phyloP scores from a whole-genome alignment of 116 monocot genomes.

The Phalaenopsis hybrid region DNA sequence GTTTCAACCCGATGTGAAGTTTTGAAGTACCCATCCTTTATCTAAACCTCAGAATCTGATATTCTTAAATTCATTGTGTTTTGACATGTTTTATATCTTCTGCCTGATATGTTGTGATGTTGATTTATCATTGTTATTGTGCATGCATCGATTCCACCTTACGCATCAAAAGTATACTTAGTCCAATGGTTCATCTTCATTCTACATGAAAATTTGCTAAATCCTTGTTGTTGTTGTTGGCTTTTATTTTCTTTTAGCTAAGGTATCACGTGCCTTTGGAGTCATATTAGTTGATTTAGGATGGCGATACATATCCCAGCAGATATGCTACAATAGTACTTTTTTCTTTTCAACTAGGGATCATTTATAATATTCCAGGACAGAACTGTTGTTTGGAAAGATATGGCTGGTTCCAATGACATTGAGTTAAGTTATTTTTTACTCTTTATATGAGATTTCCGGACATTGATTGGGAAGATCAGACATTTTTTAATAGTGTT shows the following conservation, averaged over 20 bases:
- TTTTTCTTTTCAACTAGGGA: too few species aligned
- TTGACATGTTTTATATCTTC: background rate
- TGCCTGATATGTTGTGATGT: background rate
- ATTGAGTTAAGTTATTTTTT: too few species aligned
- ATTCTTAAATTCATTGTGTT: background rate
- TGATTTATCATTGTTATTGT: background rate
- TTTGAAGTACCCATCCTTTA: background rate
- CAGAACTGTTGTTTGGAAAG: too few species aligned
- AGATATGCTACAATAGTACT: background rate
- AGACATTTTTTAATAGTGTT: too few species aligned
- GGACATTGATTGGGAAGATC: too few species aligned
- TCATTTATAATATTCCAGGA: background rate
- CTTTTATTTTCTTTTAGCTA: background rate
- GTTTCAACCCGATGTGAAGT: background rate
- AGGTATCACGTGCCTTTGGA: background rate
- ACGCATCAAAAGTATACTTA: background rate
- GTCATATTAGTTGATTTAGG: background rate
- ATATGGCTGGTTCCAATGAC: too few species aligned
- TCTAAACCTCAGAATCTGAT: background rate
- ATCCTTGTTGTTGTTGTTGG: background rate
- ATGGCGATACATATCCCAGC: background rate
- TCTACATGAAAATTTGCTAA: background rate
- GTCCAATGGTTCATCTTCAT: background rate
- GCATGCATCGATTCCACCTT: background rate
- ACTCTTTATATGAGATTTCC: too few species aligned